Percentiles rank a stretch among this genome's conserved stretches.
These are phyloP conservation scores for Capsicum rhomboideum DNA, from an alignment of 257 asterid species.

Conservation along the genomic window DNA sequence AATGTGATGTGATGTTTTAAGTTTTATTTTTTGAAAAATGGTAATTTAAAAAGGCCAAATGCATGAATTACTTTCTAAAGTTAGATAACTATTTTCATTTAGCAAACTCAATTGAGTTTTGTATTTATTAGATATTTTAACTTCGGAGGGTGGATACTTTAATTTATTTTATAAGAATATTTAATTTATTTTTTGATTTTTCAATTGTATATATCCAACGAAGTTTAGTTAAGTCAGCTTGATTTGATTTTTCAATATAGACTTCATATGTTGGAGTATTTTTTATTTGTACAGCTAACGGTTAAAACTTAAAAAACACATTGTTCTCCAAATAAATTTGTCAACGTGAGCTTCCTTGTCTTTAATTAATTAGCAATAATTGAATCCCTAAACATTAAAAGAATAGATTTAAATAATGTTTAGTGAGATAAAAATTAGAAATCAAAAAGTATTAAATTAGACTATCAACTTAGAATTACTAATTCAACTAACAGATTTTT, in stretches of 20 bases:
- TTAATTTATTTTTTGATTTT: no score
- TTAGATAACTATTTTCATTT: background rate
- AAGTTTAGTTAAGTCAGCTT: background rate
- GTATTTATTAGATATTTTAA: background rate
- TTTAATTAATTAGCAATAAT: no score
- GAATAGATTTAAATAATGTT: no score
- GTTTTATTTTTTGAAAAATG: background rate
- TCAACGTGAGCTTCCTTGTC: no score
- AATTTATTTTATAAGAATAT: no score
- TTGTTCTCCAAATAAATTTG: background rate
- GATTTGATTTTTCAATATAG: background rate
- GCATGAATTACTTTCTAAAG: background rate
- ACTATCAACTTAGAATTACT: background rate
- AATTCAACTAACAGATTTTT: background rate
- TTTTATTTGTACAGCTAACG: background rate
- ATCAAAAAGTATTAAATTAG: no score
- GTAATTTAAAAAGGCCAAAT: background rate
- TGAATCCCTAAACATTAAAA: no score
- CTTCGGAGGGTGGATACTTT: no score
- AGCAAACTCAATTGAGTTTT: background rate
- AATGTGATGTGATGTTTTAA: background rate
- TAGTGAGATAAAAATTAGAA: no score
- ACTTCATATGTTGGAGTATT: background rate
- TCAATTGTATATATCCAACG: background rate
- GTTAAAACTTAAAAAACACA: background rate